phyloP scores from a whole-genome alignment of 2,329 filamentous ascomycete genomes.

The Nakataea oryzae region DNA sequence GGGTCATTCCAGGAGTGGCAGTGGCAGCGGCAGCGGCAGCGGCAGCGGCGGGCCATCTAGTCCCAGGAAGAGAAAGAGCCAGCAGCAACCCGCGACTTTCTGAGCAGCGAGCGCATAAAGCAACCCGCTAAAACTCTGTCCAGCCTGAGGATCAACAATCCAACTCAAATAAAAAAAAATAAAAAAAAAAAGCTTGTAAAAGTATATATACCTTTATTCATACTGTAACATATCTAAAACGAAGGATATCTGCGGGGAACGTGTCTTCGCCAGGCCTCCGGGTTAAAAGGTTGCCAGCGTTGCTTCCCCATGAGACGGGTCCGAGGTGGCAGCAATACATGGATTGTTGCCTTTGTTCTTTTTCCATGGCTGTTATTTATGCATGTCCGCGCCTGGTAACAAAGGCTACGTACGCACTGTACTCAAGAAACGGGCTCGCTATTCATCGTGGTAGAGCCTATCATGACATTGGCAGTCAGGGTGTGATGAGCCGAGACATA shows the following conservation, averaged over 20 bases:
- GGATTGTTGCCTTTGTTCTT: background rate
- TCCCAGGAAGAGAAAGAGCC: background rate
- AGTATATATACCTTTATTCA: background rate
- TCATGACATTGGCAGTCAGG: too few relatives aligned
- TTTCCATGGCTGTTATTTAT: background rate
- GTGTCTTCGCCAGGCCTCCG: background rate
- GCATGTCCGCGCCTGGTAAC: too few relatives aligned
- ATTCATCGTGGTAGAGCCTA: too few relatives aligned
- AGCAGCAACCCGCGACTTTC: background rate
- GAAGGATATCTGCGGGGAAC: background rate
- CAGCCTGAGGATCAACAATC: too few relatives aligned
- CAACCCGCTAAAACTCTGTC: too few relatives aligned
- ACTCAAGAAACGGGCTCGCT: too few relatives aligned
- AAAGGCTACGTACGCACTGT: too few relatives aligned
- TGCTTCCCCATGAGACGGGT: background rate
- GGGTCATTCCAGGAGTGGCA: background rate
- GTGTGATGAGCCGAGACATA: too few relatives aligned
- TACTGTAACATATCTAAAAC: background rate
- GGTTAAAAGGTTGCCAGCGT: background rate
- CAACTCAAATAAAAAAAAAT: too few relatives aligned
- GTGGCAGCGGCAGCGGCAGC: too few relatives aligned
- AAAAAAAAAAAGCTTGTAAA: too few relatives aligned
- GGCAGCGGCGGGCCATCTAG: background rate
- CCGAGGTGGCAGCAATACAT: background rate
- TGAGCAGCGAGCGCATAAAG: too few relatives aligned